A percentile compares a stretch with the other conserved stretches of the same genome.
phyloP scores from a whole-genome alignment of 257 asterid species.

The Lithospermum erythrorhizon region DNA sequence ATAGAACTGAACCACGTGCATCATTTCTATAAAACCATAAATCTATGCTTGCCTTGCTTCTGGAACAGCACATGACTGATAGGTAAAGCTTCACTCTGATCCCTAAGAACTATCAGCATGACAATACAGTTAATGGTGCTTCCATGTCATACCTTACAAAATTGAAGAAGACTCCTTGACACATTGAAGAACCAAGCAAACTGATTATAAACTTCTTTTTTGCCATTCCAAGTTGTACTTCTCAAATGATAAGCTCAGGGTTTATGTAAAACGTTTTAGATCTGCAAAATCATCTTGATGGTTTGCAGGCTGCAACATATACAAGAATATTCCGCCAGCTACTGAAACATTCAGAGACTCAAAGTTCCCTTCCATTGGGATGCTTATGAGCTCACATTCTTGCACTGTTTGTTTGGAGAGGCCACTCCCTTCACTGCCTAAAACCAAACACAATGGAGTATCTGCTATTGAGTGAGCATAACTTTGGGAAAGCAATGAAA shows the following conservation, averaged over 20 bases:
- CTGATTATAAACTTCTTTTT: background rate
- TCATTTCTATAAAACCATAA: too few species aligned
- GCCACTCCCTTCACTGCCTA: constrained; percentile 91
- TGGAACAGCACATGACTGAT: background rate
- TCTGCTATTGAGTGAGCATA: constrained; percentile 42
- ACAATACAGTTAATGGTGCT: too few species aligned
- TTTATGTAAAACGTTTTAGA: background rate
- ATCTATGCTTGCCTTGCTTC: background rate
- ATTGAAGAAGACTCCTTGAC: too few species aligned
- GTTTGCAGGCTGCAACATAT: constrained; percentile 51
- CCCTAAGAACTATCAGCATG: background rate
- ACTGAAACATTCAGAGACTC: constrained; percentile 94
- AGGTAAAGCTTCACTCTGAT: background rate
- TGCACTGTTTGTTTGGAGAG: constrained; percentile 45
- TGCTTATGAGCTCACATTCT: constrained; percentile 60
- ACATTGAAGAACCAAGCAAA: background rate
- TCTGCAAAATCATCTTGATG: constrained; percentile 10
- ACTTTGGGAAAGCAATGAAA: constrained; percentile 32
- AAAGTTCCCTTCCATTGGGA: constrained; percentile 80
- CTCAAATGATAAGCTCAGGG: background rate
- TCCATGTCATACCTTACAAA: too few species aligned
- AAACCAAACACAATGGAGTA: constrained; percentile 53
- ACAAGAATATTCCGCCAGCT: constrained; percentile 95
- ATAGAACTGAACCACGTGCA: too few species aligned
- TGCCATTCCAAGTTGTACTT: background rate